Conservation (phyloP, 345 rosid genomes). For the Kandelia obovata region DNA sequence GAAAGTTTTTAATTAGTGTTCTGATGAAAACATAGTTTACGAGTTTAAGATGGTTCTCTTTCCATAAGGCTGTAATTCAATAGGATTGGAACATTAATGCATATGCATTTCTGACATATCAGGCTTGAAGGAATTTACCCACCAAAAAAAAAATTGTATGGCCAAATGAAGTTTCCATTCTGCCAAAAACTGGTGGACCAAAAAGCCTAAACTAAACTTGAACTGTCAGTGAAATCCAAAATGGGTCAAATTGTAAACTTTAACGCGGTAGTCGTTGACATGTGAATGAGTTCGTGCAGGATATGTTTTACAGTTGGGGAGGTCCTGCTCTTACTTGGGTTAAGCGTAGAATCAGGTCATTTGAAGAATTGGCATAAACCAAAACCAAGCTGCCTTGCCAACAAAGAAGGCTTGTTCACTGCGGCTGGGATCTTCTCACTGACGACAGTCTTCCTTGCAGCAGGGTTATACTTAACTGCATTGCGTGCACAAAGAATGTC, state of each 20-base stretch:
- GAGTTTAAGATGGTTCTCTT: no score
- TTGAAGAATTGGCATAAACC: constrained; percentile 72
- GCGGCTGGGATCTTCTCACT: constrained; percentile 74
- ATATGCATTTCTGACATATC: no score
- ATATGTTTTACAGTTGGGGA: constrained; percentile 73
- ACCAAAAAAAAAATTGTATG: no score
- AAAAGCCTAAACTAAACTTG: no score
- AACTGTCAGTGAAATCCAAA: no score
- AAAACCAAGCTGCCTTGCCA: constrained; percentile 54
- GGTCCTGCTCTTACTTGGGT: constrained; percentile 62
- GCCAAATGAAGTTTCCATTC: background rate
- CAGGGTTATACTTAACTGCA: constrained; percentile 68
- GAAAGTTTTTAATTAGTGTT: no score
- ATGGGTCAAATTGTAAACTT: no score
- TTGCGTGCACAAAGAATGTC: constrained; percentile 59
- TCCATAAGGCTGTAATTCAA: no score
- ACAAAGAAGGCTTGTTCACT: constrained; percentile 70
- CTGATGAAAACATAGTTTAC: no score
- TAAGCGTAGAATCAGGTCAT: constrained; percentile 92
- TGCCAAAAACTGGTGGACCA: no score
- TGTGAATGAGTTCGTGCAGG: constrained; percentile 33
- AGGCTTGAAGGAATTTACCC: no score
- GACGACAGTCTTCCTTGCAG: constrained; percentile 59
- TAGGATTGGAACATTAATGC: no score
- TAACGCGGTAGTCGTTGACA: background rate